These are phyloP conservation scores for Diplotaxis tenuifolia DNA, from an alignment of 345 rosid species.

Conservation along the genomic window DNA sequence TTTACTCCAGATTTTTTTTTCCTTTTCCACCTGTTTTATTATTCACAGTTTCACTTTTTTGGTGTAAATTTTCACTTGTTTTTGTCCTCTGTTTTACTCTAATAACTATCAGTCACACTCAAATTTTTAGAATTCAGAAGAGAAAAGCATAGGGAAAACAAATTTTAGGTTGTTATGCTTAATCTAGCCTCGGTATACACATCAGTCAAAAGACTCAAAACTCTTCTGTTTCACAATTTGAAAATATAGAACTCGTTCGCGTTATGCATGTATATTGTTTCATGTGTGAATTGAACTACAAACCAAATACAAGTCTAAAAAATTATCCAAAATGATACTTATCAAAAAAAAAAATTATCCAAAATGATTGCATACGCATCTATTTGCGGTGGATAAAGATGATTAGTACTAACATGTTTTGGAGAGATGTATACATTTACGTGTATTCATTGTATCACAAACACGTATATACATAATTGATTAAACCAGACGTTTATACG, in stretches of 20 bases:
- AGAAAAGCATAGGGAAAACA: neutral
- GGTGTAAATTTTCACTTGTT: too few species aligned
- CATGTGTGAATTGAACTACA: neutral
- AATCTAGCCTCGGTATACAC: neutral
- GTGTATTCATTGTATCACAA: slow-evolving; percentile 3
- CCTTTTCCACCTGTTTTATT: too few species aligned
- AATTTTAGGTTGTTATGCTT: neutral
- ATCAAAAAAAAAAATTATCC: neutral
- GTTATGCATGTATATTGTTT: neutral
- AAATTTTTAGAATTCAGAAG: neutral
- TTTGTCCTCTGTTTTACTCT: too few species aligned
- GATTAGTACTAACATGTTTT: neutral
- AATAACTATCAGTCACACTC: too few species aligned
- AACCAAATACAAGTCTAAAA: neutral
- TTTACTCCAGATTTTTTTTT: too few species aligned
- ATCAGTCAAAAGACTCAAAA: neutral
- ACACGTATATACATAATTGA: slow-evolving; percentile 10
- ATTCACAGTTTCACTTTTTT: too few species aligned
- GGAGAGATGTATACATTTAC: slow-evolving; percentile 21
- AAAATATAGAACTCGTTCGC: neutral
- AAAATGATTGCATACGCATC: slow-evolving; percentile 12
- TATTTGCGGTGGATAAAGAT: neutral
- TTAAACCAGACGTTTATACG: slow-evolving; percentile 18
- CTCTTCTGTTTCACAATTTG: neutral
- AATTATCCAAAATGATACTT: slow-evolving; percentile 11